Evolutionary conservation across 495 filamentous ascomycete genomes (phyloP).

Genomic region (Penicillium maclennaniae): DNA sequence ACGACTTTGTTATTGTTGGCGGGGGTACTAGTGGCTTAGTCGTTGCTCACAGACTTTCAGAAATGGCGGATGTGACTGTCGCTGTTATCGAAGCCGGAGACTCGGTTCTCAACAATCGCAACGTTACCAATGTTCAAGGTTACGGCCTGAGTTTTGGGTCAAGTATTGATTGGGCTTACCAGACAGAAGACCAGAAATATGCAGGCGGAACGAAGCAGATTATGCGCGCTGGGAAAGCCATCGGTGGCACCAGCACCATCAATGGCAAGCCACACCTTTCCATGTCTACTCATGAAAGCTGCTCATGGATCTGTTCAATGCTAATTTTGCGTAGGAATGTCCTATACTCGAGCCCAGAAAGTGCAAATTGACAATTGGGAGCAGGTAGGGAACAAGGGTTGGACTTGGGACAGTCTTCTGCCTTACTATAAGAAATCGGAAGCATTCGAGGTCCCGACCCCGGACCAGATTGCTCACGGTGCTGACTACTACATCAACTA

Average conservation of each 20-base stretch:
- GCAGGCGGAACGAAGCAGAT: constrained; percentile 32
- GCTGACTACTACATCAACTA: constrained; percentile 43
- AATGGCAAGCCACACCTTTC: constrained; percentile 34
- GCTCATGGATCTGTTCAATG: not conserved
- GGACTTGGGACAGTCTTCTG: constrained; percentile 56
- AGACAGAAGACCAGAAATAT: constrained; percentile 39
- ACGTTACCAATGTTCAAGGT: constrained; percentile 41
- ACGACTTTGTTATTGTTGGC: constrained; percentile 47
- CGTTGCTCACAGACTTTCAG: constrained; percentile 49
- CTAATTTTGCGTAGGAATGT: constrained; percentile 35
- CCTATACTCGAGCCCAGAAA: constrained; percentile 37
- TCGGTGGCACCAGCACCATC: constrained; percentile 51
- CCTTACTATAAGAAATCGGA: constrained; percentile 55
- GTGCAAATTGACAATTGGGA: constrained; percentile 53
- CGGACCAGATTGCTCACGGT: constrained; percentile 35
- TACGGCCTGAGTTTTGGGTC: constrained; percentile 40
- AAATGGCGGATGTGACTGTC: constrained; percentile 40
- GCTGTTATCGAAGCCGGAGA: constrained; percentile 53
- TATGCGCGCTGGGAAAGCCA: constrained; percentile 44
- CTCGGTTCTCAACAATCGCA: constrained; percentile 44
- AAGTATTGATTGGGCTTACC: constrained; percentile 51
- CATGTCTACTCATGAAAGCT: not conserved
- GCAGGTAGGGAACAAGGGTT: constrained; percentile 57
- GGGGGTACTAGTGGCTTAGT: constrained; percentile 51
- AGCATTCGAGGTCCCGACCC: constrained; percentile 32